These are phyloP conservation scores for Marsdenia floribunda DNA, from an alignment of 257 asterid species.

Conservation along the genomic window DNA sequence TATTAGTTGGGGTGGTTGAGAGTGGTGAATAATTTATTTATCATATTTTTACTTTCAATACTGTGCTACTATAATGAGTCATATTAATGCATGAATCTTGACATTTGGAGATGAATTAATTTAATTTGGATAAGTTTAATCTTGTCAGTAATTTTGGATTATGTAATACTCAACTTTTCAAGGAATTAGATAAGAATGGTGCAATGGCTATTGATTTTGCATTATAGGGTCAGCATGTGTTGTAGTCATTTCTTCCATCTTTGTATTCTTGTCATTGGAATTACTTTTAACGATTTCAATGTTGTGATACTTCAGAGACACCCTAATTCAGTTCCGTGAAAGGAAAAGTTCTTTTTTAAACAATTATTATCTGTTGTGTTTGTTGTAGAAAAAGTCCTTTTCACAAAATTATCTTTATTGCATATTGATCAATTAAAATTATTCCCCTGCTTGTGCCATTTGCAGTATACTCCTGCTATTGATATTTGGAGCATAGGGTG, in stretches of 20 bases:
- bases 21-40: background rate
- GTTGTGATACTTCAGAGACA: background rate
- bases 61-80: background rate
- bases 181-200: background rate
- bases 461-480: conserved; percentile 93
- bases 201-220: background rate
- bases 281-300: background rate
- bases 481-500: conserved; percentile 98
- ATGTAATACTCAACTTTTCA: background rate
- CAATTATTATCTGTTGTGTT: background rate
- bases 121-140: background rate
- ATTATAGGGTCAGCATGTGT: background rate
- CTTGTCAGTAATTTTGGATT: background rate
- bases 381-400: background rate
- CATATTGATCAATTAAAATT: background rate
- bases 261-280: background rate
- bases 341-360: background rate
- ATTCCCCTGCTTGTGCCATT: conserved; percentile 15
- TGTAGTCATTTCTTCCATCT: background rate
- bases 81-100: background rate
- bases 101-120: background rate
- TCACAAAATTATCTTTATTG: background rate
- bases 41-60: background rate
- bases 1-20: background rate
- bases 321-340: background rate